phyloP scores from a whole-genome alignment of 306 rosid species.

The Sophora flavescens region DNA sequence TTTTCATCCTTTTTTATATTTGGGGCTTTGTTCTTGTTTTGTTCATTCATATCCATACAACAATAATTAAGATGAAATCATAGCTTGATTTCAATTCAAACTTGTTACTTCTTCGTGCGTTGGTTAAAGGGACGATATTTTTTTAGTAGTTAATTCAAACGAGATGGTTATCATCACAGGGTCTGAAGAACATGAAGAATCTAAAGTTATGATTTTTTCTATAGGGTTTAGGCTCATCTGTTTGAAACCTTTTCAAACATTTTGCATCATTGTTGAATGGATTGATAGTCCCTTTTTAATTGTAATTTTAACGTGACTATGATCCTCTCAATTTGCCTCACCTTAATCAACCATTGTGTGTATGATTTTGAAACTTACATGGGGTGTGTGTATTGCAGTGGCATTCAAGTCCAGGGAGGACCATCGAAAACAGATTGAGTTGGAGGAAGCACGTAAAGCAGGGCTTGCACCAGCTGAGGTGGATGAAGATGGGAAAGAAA shows the following conservation, averaged over 20 bases:
- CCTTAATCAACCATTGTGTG: background rate
- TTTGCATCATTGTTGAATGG: background rate
- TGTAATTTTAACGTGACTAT: background rate
- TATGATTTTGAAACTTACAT: background rate
- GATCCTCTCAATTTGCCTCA: background rate
- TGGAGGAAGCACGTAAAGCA: constrained; percentile 77
- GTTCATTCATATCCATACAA: background rate
- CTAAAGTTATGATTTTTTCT: background rate
- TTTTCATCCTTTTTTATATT: background rate
- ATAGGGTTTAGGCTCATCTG: background rate
- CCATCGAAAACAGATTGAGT: constrained; percentile 65
- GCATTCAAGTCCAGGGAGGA: constrained; percentile 76
- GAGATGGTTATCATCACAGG: background rate
- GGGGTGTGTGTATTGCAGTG: constrained; percentile 47
- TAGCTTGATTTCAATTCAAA: background rate
- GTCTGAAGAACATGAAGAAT: background rate
- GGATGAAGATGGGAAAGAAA: constrained; percentile 76
- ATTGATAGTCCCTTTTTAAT: background rate
- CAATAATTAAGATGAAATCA: background rate
- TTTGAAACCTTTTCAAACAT: background rate
- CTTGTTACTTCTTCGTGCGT: background rate
- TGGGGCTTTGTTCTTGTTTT: background rate
- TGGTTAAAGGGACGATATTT: background rate
- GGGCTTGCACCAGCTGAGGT: constrained; percentile 82
- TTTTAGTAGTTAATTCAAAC: background rate